Conservation (phyloP, 2,329 filamentous ascomycete species). For the Colletotrichum gigasporum region DNA sequence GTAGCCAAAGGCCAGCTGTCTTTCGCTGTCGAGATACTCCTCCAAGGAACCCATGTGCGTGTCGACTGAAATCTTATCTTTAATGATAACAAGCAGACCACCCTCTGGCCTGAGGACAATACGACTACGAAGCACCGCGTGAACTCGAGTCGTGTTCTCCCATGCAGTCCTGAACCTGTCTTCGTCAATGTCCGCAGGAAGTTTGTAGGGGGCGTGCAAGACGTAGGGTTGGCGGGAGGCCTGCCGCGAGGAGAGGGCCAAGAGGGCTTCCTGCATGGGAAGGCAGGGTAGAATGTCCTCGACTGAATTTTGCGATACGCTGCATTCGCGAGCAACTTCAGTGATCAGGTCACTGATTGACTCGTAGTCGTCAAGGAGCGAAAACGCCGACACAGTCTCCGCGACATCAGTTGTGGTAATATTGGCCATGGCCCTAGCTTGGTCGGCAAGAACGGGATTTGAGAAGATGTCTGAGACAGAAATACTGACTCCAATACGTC, state of each 20-base stretch:
- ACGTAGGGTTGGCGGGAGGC: conserved; percentile 28
- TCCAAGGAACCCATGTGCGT: neutral
- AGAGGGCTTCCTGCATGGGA: conserved; percentile 12
- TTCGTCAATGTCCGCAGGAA: conserved; percentile 20
- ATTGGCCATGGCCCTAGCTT: neutral
- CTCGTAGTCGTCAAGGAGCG: neutral
- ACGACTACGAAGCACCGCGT: conserved; percentile 32
- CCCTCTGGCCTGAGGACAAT: conserved; percentile 22
- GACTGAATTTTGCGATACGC: neutral
- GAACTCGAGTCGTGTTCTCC: conserved; percentile 29
- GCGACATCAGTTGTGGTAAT: neutral
- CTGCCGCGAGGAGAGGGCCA: conserved; percentile 33
- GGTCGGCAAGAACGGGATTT: neutral
- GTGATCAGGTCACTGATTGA: neutral
- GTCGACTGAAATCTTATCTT: neutral
- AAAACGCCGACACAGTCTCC: neutral
- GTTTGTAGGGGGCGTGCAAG: conserved; percentile 13
- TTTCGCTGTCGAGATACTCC: neutral
- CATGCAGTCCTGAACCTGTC: conserved; percentile 31
- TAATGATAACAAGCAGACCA: neutral
- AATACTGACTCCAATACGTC: neutral
- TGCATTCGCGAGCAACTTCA: neutral
- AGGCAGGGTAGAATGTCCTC: conserved; percentile 7
- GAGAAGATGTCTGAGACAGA: conserved; percentile 7
- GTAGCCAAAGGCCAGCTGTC: neutral